A percentile compares a stretch with the other conserved stretches of the same genome.
phyloP scores from a whole-genome alignment of 495 filamentous ascomycete species.

The Penicillium dipodomyicola region DNA sequence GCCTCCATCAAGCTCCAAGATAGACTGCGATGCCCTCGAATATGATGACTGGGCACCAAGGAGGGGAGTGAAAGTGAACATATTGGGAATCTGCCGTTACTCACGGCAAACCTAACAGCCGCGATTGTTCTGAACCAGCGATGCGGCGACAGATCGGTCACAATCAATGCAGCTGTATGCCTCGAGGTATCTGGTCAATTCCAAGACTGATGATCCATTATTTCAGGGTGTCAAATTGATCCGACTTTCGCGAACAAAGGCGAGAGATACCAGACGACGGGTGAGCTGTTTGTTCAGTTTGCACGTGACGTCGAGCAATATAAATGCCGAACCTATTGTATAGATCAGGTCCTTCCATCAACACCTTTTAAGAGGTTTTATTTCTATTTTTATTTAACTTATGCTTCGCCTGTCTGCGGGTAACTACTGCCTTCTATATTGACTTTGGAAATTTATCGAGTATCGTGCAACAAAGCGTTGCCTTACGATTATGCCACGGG shows the following conservation, averaged over 20 bases:
- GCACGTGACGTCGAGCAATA: background rate
- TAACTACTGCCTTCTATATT: background rate
- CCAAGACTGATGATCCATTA: background rate
- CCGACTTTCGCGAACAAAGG: conserved; percentile 2
- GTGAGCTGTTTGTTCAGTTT: conserved; percentile 3
- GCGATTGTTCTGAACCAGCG: background rate
- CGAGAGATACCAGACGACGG: background rate
- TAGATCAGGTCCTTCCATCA: background rate
- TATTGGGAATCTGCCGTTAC: conserved; percentile 37
- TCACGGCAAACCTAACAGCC: conserved; percentile 1
- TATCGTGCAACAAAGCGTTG: background rate
- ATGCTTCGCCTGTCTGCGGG: background rate
- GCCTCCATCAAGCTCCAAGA: conserved; percentile 93
- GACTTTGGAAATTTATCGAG: background rate
- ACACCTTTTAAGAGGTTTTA: background rate
- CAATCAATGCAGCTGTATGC: conserved; percentile 6
- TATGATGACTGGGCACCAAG: conserved; percentile 80
- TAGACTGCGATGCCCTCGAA: conserved; percentile 85
- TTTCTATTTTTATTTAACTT: background rate
- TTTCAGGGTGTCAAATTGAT: background rate
- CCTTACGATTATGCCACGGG: background rate
- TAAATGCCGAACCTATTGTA: background rate
- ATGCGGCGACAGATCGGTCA: background rate
- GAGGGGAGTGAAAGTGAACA: conserved; percentile 95
- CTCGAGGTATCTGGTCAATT: background rate